phyloP scores from a whole-genome alignment of 140 eudicot species.

The Bidens hawaiensis region DNA sequence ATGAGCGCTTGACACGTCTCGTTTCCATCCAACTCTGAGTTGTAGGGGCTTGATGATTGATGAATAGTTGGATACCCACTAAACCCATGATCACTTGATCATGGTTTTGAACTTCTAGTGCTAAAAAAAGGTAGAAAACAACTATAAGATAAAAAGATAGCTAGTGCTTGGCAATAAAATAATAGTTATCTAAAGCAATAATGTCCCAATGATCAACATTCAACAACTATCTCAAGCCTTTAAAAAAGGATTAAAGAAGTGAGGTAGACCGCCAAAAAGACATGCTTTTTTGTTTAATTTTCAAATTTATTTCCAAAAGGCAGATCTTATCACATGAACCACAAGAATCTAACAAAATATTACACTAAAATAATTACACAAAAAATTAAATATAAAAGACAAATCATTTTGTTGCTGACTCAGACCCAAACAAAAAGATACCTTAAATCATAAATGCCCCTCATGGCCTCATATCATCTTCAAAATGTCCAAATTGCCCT shows the following conservation, averaged over 20 bases:
- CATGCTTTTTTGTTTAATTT: slow-evolving; percentile 21
- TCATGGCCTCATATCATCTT: background rate
- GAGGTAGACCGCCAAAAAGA: no score
- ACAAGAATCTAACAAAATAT: slow-evolving; percentile 17
- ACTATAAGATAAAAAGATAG: background rate
- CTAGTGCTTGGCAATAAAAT: slow-evolving; percentile 3
- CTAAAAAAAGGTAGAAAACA: slow-evolving; percentile 1
- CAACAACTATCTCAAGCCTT: slow-evolving; percentile 18
- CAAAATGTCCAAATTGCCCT: slow-evolving; percentile 22
- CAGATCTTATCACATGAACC: slow-evolving; percentile 39
- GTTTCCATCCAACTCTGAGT: background rate
- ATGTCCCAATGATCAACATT: slow-evolving; percentile 25
- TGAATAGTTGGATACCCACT: background rate
- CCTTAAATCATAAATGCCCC: slow-evolving; percentile 11
- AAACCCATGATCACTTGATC: slow-evolving; percentile 23
- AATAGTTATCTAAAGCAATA: background rate
- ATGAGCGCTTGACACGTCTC: background rate
- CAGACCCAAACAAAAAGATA: slow-evolving; percentile 32
- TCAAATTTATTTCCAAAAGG: slow-evolving; percentile 11
- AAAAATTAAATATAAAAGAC: no score
- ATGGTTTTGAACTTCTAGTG: slow-evolving; percentile 20
- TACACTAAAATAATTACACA: slow-evolving; percentile 12
- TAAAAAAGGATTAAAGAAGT: no score
- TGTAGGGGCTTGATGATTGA: no score
- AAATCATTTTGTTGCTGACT: no score